phyloP scores from a whole-genome alignment of 1,284 basidiomycete species.

The Trametes sp. region DNA sequence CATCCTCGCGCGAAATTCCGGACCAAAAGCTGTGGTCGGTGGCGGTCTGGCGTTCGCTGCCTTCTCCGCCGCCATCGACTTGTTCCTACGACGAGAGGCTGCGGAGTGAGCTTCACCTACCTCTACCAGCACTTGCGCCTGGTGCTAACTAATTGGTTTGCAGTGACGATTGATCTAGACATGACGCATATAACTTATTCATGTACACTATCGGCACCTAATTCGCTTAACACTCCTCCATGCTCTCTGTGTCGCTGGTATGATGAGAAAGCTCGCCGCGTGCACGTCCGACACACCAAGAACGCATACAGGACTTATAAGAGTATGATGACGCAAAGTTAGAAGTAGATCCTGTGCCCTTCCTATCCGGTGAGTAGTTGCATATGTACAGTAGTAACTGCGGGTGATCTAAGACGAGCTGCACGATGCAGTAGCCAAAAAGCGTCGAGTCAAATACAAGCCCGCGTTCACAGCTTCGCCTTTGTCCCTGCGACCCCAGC shows the following conservation, averaged over 20 bases:
- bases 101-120: constrained; percentile 71
- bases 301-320: not conserved
- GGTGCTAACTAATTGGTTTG: not conserved
- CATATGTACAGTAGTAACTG: not conserved
- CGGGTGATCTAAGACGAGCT: not conserved
- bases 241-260: not conserved
- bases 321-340: not conserved
- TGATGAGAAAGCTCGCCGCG: no score
- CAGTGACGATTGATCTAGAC: constrained; percentile 29
- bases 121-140: not conserved
- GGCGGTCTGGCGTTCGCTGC: constrained; percentile 91
- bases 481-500: constrained; percentile 27
- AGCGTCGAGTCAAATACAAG: not conserved
- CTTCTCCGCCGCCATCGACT: constrained; percentile 89
- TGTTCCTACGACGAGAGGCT: constrained; percentile 85
- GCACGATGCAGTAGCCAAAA: not conserved
- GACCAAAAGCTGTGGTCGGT: constrained; percentile 81
- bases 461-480: constrained; percentile 22
- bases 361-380: not conserved
- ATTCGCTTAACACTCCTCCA: not conserved
- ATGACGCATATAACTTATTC: constrained; percentile 4
- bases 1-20: constrained; percentile 84
- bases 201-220: constrained; percentile 5
- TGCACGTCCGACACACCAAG: no score
- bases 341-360: not conserved